Conservation (phyloP, 2,329 filamentous ascomycete species). For the Talaromyces sp. region DNA sequence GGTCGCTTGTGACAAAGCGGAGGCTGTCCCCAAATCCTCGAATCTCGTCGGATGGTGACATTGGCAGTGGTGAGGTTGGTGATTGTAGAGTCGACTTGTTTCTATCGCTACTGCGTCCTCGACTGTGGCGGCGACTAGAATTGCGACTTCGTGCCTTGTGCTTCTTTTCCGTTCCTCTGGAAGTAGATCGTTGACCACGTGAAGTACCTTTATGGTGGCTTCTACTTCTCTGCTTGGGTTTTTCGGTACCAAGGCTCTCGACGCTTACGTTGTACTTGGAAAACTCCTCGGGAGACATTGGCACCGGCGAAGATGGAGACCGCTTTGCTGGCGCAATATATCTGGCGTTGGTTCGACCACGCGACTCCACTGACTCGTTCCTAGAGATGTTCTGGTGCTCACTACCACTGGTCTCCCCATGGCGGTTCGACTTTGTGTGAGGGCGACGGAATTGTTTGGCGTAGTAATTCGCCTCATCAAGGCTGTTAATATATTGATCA, state of each 20-base stretch:
- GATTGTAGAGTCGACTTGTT: slow-evolving; percentile 60
- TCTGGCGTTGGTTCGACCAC: slow-evolving; percentile 62
- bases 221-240: slow-evolving; percentile 28
- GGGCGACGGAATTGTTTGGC: slow-evolving; percentile 46
- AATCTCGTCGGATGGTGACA: slow-evolving; percentile 55
- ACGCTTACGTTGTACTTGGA: slow-evolving; percentile 41
- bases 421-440: slow-evolving; percentile 47
- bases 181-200: slow-evolving; percentile 32
- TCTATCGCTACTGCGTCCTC: slow-evolving; percentile 62
- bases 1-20: slow-evolving; percentile 40
- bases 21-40: slow-evolving; percentile 60
- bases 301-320: slow-evolving; percentile 85
- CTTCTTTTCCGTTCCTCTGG: slow-evolving; percentile 29
- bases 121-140: slow-evolving; percentile 27
- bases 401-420: slow-evolving; percentile 36
- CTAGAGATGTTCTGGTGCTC: slow-evolving; percentile 50
- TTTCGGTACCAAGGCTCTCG: slow-evolving; percentile 42
- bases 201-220: slow-evolving; percentile 44
- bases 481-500: slow-evolving; percentile 80
- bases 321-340: slow-evolving; percentile 73
- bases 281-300: slow-evolving; percentile 88
- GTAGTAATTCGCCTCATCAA: slow-evolving; percentile 71
- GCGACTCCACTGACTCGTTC: slow-evolving; percentile 61
- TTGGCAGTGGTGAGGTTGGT: slow-evolving; percentile 75
- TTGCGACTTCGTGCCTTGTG: slow-evolving; percentile 36